phyloP scores from a whole-genome alignment of 495 filamentous ascomycete species.

The Pseudotulostoma volvatum region DNA sequence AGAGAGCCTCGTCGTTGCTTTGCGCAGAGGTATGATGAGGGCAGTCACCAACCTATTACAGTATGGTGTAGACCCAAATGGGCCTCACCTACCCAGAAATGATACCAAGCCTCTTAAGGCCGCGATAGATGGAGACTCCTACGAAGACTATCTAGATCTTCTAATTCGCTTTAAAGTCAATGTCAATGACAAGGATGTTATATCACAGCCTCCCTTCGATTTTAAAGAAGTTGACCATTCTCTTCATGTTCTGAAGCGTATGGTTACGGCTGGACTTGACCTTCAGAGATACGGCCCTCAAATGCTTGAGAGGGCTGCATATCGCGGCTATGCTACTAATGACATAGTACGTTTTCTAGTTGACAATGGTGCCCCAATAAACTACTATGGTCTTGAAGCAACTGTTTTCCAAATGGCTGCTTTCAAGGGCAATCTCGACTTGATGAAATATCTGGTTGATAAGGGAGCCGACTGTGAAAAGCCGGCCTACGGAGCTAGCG shows the following conservation, averaged over 20 bases:
- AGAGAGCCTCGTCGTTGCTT: slow-evolving; percentile 1
- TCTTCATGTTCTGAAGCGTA: neutral
- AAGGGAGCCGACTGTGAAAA: too few species aligned
- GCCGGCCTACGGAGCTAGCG: neutral
- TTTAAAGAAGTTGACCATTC: neutral
- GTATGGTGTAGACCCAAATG: slow-evolving; percentile 5
- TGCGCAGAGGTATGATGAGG: neutral
- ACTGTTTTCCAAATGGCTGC: too few species aligned
- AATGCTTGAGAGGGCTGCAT: slow-evolving; percentile 3
- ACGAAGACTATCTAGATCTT: too few species aligned
- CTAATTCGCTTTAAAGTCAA: neutral
- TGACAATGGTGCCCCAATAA: slow-evolving; percentile 4
- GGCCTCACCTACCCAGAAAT: neutral
- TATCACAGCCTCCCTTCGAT: too few species aligned
- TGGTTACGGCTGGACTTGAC: neutral
- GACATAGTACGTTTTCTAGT: slow-evolving; percentile 1
- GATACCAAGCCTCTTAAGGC: neutral
- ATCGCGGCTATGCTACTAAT: slow-evolving; percentile 2
- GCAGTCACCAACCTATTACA: slow-evolving; percentile 3
- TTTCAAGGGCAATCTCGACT: too few species aligned
- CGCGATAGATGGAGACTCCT: neutral
- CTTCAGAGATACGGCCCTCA: neutral
- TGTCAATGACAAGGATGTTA: neutral
- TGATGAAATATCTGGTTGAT: too few species aligned
- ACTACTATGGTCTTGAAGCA: neutral